Evolutionary conservation across 1,284 basidiomycete species (phyloP).

Genomic region (Leucoagaricus sp.): DNA sequence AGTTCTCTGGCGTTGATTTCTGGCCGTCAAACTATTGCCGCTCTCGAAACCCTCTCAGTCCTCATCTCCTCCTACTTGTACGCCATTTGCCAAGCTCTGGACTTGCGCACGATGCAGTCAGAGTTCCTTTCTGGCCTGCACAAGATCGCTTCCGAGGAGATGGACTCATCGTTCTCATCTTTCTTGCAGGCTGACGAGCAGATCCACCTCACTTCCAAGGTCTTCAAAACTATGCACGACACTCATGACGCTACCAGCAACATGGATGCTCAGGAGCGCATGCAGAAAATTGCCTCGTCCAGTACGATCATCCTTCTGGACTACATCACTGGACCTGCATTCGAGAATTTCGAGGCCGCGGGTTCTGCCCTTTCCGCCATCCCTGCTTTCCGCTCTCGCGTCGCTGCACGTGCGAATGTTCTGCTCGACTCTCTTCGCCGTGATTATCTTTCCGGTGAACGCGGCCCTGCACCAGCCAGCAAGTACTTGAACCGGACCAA

Average conservation of each 20-base stretch:
- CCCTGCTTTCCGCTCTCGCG: conserved; percentile 49
- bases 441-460: conserved; percentile 55
- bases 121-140: conserved; percentile 59
- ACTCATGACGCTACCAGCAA: conserved; percentile 66
- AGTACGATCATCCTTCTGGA: conserved; percentile 63
- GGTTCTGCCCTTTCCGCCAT: conserved; percentile 38
- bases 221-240: conserved; percentile 45
- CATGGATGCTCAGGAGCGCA: conserved; percentile 67
- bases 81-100: conserved; percentile 77
- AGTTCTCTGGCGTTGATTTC: conserved; percentile 79
- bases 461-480: conserved; percentile 60
- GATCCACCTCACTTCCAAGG: conserved; percentile 32
- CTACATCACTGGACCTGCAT: conserved; percentile 40
- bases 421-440: conserved; percentile 49
- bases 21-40: conserved; percentile 70
- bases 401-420: conserved; percentile 44
- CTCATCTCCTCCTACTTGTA: conserved; percentile 76
- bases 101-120: conserved; percentile 70
- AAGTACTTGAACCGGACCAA: conserved; percentile 61
- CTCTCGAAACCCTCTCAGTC: conserved; percentile 73
- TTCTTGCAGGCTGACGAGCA: conserved; percentile 37
- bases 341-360: conserved; percentile 24
- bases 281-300: conserved; percentile 66
- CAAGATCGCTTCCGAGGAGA: conserved; percentile 52
- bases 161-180: conserved; percentile 47